Conservation (phyloP, 768 basidiomycete species). For the Phanerochaete carnosa region DNA sequence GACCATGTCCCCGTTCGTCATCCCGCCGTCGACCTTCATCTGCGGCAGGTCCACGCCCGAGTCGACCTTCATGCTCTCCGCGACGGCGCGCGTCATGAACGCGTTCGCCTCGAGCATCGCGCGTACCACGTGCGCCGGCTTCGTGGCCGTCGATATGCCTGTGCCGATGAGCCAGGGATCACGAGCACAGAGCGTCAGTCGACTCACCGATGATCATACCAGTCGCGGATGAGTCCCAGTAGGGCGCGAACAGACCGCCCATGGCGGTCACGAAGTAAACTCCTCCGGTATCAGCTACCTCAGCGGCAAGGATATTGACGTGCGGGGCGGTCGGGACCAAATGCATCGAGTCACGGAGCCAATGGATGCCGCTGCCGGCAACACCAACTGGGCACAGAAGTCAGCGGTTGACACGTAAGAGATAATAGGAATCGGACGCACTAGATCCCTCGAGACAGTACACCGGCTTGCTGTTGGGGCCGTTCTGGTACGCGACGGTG, state of each 20-base stretch:
- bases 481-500: conserved; percentile 92
- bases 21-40: conserved; percentile 97
- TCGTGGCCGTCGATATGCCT: conserved; percentile 86
- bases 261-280: conserved; percentile 98
- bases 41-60: conserved; percentile 74
- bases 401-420: background rate
- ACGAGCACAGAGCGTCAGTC: background rate
- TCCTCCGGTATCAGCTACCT: conserved; percentile 78
- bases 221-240: conserved; percentile 93
- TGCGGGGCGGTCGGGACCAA: conserved; percentile 79
- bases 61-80: conserved; percentile 94
- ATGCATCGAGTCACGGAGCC: conserved; percentile 89
- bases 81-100: conserved; percentile 92
- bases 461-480: conserved; percentile 70
- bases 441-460: conserved; percentile 96
- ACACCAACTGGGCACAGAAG: conserved; percentile 63
- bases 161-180: background rate
- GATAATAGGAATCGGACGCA: conserved; percentile 36
- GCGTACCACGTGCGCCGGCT: conserved; percentile 87
- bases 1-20: conserved; percentile 90
- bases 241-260: conserved; percentile 92
- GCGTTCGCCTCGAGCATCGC: conserved; percentile 96
- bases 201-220: conserved; percentile 74
- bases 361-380: conserved; percentile 94
- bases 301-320: conserved; percentile 80